Evolutionary conservation across 2,329 filamentous ascomycete species (phyloP).

Genomic region (Aspergillus sp.): DNA sequence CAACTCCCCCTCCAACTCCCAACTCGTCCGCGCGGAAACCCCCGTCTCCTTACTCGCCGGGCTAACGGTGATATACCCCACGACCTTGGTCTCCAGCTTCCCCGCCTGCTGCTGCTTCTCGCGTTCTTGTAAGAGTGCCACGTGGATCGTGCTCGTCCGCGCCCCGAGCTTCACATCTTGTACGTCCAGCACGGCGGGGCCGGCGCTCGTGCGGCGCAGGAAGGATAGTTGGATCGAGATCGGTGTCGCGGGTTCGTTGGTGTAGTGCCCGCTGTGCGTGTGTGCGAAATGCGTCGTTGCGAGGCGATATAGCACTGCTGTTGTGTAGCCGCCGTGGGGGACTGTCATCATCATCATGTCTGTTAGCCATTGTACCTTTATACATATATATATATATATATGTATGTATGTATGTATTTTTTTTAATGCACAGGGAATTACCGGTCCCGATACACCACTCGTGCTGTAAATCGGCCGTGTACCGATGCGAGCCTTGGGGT

Average conservation of each 20-base stretch:
- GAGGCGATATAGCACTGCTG: slow-evolving; percentile 53
- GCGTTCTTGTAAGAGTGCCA: slow-evolving; percentile 43
- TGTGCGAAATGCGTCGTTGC: slow-evolving; percentile 53
- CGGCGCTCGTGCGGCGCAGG: slow-evolving; percentile 54
- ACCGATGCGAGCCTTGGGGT: slow-evolving; percentile 45
- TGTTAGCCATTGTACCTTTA: too few species aligned
- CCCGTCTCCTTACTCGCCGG: slow-evolving; percentile 55
- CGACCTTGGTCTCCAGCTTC: slow-evolving; percentile 51
- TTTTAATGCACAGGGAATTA: too few species aligned
- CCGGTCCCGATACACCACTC: slow-evolving; percentile 61
- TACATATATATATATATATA: too few species aligned
- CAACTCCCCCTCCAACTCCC: slow-evolving; percentile 38
- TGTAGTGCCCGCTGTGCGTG: slow-evolving; percentile 45
- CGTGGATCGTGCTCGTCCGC: slow-evolving; percentile 55
- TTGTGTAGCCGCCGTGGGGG: slow-evolving; percentile 63
- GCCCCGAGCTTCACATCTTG: slow-evolving; percentile 57
- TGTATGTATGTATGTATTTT: too few species aligned
- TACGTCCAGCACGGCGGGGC: slow-evolving; percentile 50
- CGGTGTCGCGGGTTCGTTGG: slow-evolving; percentile 44
- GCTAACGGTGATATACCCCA: slow-evolving; percentile 57
- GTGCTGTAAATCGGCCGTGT: slow-evolving; percentile 47
- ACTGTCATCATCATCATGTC: slow-evolving; percentile 38
- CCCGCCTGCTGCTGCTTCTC: slow-evolving; percentile 11
- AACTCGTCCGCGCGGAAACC: slow-evolving; percentile 48
- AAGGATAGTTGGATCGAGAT: slow-evolving; percentile 59